phyloP scores from a whole-genome alignment of 2,329 filamentous ascomycete genomes.

The Metarhizium anisopliae region DNA sequence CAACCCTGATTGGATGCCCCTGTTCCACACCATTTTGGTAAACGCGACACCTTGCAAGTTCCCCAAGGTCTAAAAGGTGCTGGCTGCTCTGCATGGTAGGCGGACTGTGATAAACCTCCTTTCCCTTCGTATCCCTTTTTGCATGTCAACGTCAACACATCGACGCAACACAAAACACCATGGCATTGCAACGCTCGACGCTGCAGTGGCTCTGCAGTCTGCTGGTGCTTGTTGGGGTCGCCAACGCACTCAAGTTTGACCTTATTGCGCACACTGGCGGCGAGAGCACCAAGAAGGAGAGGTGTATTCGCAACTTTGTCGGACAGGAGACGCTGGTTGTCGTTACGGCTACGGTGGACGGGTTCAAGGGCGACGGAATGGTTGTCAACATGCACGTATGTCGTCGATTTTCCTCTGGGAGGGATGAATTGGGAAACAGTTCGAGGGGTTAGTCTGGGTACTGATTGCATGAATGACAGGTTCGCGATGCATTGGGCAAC shows the following conservation, averaged over 20 bases:
- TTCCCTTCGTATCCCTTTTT: neutral
- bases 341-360: slow-evolving; percentile 81
- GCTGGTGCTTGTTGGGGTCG: slow-evolving; percentile 43
- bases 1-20: slow-evolving; percentile 1
- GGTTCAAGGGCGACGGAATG: slow-evolving; percentile 86
- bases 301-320: slow-evolving; percentile 96
- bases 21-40: neutral
- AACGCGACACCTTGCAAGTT: slow-evolving; percentile 8
- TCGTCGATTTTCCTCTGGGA: slow-evolving; percentile 12
- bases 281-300: slow-evolving; percentile 55
- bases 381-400: slow-evolving; percentile 84
- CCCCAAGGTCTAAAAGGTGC: neutral
- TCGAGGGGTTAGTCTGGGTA: neutral
- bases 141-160: slow-evolving; percentile 6
- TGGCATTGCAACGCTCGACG: slow-evolving; percentile 42
- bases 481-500: slow-evolving; percentile 90
- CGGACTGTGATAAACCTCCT: neutral
- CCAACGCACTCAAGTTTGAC: slow-evolving; percentile 84
- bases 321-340: slow-evolving; percentile 87
- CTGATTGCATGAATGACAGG: slow-evolving; percentile 44
- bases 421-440: neutral
- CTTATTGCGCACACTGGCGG: slow-evolving; percentile 55
- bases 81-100: neutral
- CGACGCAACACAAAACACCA: slow-evolving; percentile 15
- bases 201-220: slow-evolving; percentile 52